phyloP scores from a whole-genome alignment of 164 flowering plant species.

The Hamamelis virginiana region DNA sequence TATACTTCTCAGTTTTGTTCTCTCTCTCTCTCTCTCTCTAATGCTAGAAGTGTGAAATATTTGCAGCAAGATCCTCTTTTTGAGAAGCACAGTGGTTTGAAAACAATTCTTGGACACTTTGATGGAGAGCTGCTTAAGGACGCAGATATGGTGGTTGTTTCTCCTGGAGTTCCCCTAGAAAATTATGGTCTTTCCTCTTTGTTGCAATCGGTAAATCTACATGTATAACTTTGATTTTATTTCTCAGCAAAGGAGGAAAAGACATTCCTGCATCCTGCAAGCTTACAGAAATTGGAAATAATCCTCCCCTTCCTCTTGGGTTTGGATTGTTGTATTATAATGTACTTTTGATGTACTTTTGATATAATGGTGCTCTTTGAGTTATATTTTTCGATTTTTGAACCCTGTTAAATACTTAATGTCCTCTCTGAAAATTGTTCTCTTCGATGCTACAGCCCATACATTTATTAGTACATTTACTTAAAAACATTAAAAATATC shows the following conservation, averaged over 20 bases:
- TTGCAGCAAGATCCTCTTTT: conserved; percentile 33
- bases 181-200: conserved; percentile 32
- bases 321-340: no score
- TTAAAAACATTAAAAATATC: no score
- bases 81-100: conserved; percentile 21
- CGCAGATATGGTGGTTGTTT: conserved; percentile 44
- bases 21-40: background rate
- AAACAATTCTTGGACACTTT: conserved; percentile 33
- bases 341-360: no score
- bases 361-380: no score
- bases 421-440: no score
- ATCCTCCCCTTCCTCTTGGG: no score
- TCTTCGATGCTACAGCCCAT: no score
- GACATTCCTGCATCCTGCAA: background rate
- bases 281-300: no score
- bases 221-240: background rate
- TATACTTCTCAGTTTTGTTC: background rate
- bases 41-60: background rate
- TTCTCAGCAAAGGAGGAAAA: background rate
- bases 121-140: conserved; percentile 28
- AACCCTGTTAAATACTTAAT: no score
- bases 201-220: conserved; percentile 35
- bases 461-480: no score
- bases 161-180: conserved; percentile 42
- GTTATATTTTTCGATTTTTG: no score